A percentile compares a stretch with the other conserved stretches of the same genome.
phyloP scores from a whole-genome alignment of 108 stramenopile species.

The Skeletonema costatum region DNA sequence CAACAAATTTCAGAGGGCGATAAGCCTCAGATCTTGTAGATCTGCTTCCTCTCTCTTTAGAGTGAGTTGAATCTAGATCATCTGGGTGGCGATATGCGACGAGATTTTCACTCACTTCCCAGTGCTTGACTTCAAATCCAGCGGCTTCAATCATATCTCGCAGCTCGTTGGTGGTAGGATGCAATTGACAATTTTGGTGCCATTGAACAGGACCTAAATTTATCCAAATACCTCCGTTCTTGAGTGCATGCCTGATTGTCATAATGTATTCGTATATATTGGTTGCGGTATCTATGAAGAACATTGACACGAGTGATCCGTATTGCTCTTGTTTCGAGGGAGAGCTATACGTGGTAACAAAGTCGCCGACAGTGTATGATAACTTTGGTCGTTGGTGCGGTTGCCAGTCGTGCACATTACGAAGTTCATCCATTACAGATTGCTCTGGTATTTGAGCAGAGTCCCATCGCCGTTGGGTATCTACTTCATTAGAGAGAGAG shows the following conservation, averaged over 20 bases:
- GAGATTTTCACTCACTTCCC: slow-evolving; percentile 62
- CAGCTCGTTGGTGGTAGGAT: slow-evolving; percentile 74
- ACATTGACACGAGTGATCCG: slow-evolving; percentile 74
- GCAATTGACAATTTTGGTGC: slow-evolving; percentile 72
- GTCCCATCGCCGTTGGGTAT: slow-evolving; percentile 64
- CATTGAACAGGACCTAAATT: slow-evolving; percentile 89
- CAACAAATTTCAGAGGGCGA: slow-evolving; percentile 54
- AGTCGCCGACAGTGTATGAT: slow-evolving; percentile 83
- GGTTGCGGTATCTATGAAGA: slow-evolving; percentile 87
- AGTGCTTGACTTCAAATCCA: slow-evolving; percentile 65
- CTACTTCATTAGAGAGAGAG: slow-evolving; percentile 74
- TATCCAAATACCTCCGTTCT: slow-evolving; percentile 69
- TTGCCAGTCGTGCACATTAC: not conserved
- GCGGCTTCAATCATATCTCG: slow-evolving; percentile 49
- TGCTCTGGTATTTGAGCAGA: slow-evolving; percentile 57
- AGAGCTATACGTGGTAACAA: slow-evolving; percentile 53
- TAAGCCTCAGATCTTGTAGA: slow-evolving; percentile 73
- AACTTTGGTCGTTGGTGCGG: slow-evolving; percentile 39
- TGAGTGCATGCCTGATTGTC: slow-evolving; percentile 41
- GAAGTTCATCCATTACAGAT: not conserved
- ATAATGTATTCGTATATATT: slow-evolving; percentile 74
- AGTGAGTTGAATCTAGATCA: slow-evolving; percentile 10
- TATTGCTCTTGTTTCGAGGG: slow-evolving; percentile 33
- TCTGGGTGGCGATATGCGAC: slow-evolving; percentile 69
- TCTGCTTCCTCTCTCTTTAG: slow-evolving; percentile 7